Evolutionary conservation across 78 protist species (phyloP).

Genomic region (Speleostelium caveatum): DNA sequence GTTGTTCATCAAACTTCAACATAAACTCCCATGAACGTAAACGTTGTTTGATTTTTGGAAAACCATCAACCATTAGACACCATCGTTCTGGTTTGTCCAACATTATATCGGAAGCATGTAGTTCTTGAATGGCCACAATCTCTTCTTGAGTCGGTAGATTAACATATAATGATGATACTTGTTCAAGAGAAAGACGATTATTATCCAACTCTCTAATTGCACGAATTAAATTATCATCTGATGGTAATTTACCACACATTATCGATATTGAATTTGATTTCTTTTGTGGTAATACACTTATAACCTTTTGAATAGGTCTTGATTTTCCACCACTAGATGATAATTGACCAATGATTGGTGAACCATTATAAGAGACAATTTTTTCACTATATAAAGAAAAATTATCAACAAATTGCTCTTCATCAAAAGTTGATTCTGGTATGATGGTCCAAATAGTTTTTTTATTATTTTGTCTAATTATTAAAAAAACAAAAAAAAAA

Average conservation of each 20-base stretch:
- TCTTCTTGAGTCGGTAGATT: slow-evolving; percentile 54
- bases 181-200: slow-evolving; percentile 25
- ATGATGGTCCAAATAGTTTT: slow-evolving; percentile 55
- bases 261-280: slow-evolving; percentile 63
- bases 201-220: slow-evolving; percentile 55
- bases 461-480: neutral
- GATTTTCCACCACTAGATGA: neutral
- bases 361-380: slow-evolving; percentile 22
- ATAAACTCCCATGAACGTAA: slow-evolving; percentile 65
- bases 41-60: slow-evolving; percentile 68
- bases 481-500: too few species aligned
- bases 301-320: slow-evolving; percentile 62
- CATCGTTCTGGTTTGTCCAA: slow-evolving; percentile 77
- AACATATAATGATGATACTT: neutral
- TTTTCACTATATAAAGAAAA: slow-evolving; percentile 70
- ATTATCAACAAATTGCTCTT: slow-evolving; percentile 65
- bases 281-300: slow-evolving; percentile 55
- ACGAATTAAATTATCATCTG: slow-evolving; percentile 36
- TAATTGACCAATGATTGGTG: slow-evolving; percentile 27
- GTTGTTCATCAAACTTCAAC: slow-evolving; percentile 33
- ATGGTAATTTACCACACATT: slow-evolving; percentile 58
- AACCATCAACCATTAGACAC: slow-evolving; percentile 72
- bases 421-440: slow-evolving; percentile 59
- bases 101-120: slow-evolving; percentile 17
- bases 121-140: slow-evolving; percentile 52